Evolutionary conservation across 164 flowering plant species (phyloP), one percentile per base, ranked within the genome.

Genomic region (Vitis rotundifolia): DNA sequence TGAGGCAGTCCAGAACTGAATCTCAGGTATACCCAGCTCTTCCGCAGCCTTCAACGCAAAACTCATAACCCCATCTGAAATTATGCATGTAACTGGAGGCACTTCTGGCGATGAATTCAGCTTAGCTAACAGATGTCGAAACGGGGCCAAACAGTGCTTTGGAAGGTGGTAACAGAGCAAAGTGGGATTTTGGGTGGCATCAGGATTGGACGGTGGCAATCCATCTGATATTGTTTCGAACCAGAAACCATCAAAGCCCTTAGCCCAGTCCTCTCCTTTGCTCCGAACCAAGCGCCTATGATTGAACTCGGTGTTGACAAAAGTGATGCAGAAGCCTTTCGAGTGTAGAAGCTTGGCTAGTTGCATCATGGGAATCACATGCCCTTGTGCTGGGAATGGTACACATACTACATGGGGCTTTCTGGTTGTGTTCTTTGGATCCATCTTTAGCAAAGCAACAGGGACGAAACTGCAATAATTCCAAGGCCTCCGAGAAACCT

Each of bases 1-100:
- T 0, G 83, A 73, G 15, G 77, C 67, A 22, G 83, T 79, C 73
- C 75, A 77, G 31, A 81, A 71, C 16, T 50, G 57, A 31, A 75
- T 68, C 44, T 57, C 72, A 0, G 78, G 87, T 3, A 83, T 52
- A 7, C 71, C 69, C 0, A 83, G 12, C 5, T 68, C 79, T 15
- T 73, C n/a, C 0, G 77, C 83, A 12, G 71, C 84, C 50, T 53
- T 18, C 0, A 72, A 55, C 3, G 66, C 69, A 29, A 80, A 83
- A 52, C 66, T 73, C 86, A 83, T 83, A 2, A 70, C 9, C 0
- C 73, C 83, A 65, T 83, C 86, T 1, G 78, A 54, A 0, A 82
- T 57, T 3, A 82, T 67, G 67, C 79, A 77, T 9, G 68, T 65
- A 4, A 82, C 79, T 0, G 69, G 73, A 55, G 81, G 81, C 11